phyloP scores from a whole-genome alignment of 2,329 filamentous ascomycete genomes.

The Curvularia verruculosa region DNA sequence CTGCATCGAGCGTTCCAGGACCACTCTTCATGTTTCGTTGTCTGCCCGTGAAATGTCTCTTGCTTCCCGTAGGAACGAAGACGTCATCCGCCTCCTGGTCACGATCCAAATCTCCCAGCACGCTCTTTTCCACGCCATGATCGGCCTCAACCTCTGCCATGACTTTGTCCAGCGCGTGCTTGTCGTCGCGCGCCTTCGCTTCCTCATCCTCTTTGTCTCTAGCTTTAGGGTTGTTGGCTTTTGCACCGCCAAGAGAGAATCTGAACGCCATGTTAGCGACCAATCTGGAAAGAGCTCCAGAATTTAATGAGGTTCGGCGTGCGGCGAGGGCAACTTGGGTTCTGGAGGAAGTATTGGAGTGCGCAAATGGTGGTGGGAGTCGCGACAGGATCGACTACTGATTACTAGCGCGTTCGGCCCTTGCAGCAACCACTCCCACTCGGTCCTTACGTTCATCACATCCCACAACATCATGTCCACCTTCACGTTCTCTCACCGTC shows the following conservation, averaged over 20 bases:
- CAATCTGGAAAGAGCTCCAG: no score
- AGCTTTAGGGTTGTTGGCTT: constrained; percentile 34
- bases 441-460: no score
- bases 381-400: constrained; percentile 11
- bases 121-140: constrained; percentile 32
- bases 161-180: constrained; percentile 38
- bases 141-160: constrained; percentile 43
- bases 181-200: constrained; percentile 40
- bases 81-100: constrained; percentile 31
- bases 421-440: not conserved
- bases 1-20: constrained; percentile 40
- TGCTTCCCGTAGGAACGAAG: constrained; percentile 38
- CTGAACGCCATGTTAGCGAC: constrained; percentile 35
- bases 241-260: constrained; percentile 36
- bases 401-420: constrained; percentile 24
- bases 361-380: constrained; percentile 9
- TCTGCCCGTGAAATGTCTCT: constrained; percentile 40
- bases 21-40: constrained; percentile 42
- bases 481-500: not conserved
- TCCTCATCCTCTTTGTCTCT: constrained; percentile 43
- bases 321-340: constrained; percentile 1
- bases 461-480: constrained; percentile 11
- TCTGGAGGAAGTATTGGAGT: not conserved
- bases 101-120: constrained; percentile 32
- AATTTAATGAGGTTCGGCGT: not conserved